These are phyloP conservation scores for Arabis alpina DNA, from an alignment of 345 rosid genomes.

Conservation along the genomic window DNA sequence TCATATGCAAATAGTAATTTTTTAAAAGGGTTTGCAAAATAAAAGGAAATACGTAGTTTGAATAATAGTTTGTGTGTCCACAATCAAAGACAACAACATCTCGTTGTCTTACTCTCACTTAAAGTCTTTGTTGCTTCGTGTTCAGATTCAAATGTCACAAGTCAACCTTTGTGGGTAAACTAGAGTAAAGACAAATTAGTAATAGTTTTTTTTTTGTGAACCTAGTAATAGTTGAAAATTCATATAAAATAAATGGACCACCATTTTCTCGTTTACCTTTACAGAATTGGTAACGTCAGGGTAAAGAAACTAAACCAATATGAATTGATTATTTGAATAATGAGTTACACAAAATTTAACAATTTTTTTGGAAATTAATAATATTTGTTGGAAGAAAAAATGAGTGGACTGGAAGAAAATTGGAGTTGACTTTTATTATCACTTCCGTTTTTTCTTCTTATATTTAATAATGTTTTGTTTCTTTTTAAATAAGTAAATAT, in stretches of 20 bases:
- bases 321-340: not conserved
- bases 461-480: not conserved
- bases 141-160: conserved; percentile 20
- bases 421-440: conserved; percentile 29
- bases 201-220: no score
- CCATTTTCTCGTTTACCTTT: conserved; percentile 19
- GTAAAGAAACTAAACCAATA: not conserved
- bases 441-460: not conserved
- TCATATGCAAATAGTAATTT: no score
- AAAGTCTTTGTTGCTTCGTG: not conserved
- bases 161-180: conserved; percentile 31
- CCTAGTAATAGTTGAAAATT: conserved; percentile 16
- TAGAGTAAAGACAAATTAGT: conserved; percentile 26
- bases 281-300: not conserved
- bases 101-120: conserved; percentile 15
- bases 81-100: conserved; percentile 21
- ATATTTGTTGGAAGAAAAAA: no score
- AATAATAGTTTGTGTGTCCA: not conserved
- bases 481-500: not conserved
- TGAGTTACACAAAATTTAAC: not conserved
- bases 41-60: not conserved
- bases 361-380: no score
- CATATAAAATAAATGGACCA: not conserved
- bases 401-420: not conserved
- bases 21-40: no score